Evolutionary conservation across 345 rosid species (phyloP).

Genomic region (Citrus hindsii): DNA sequence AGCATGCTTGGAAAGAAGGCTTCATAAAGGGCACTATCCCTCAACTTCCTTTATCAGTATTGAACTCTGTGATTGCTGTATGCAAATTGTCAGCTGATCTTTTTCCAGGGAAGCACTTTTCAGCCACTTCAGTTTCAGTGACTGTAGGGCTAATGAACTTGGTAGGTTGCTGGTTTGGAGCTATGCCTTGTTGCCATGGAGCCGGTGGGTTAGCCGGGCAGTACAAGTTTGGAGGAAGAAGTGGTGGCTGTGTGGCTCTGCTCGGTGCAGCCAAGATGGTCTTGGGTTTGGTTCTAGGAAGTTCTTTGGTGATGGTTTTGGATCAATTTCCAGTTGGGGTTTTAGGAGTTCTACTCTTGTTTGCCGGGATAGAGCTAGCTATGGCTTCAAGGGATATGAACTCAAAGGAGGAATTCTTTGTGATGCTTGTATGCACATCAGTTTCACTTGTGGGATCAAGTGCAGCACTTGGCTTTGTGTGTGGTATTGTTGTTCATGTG

Average conservation of each 20-base stretch:
- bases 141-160: constrained; percentile 82
- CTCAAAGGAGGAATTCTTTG: constrained; percentile 68
- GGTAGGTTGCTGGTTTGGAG: constrained; percentile 88
- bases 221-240: constrained; percentile 88
- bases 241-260: constrained; percentile 76
- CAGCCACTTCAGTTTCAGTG: constrained; percentile 59
- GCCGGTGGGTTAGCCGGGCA: constrained; percentile 90
- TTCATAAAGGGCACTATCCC: constrained; percentile 79
- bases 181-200: constrained; percentile 91
- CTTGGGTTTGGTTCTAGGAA: constrained; percentile 62
- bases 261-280: constrained; percentile 61
- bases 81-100: constrained; percentile 77
- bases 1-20: constrained; percentile 70
- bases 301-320: constrained; percentile 60
- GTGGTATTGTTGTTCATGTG: constrained; percentile 52
- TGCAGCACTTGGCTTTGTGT: constrained; percentile 78
- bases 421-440: constrained; percentile 64
- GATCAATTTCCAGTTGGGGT: constrained; percentile 76
- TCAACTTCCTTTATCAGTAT: constrained; percentile 71
- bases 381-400: constrained; percentile 79
- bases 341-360: constrained; percentile 62
- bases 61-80: constrained; percentile 83
- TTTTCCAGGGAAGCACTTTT: constrained; percentile 67
- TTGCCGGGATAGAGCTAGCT: constrained; percentile 81
- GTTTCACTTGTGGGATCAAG: constrained; percentile 69